Evolutionary conservation across 371 early-diverging fungal genomes (phyloP).

Genomic region (Lichtheimia ornata): DNA sequence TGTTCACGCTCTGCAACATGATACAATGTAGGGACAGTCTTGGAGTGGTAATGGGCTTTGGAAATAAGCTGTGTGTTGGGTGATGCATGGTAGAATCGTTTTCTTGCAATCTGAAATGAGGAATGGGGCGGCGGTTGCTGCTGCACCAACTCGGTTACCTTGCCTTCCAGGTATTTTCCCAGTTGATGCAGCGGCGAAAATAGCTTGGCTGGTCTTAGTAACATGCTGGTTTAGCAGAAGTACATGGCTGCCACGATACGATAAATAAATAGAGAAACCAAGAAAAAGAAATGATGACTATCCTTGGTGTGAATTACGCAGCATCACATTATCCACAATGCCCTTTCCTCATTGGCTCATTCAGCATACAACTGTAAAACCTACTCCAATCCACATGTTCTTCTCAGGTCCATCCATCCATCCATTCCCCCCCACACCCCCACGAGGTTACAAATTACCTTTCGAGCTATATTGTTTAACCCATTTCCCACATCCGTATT

Average conservation of each 20-base stretch:
- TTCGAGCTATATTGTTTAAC: too few species aligned
- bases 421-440: too few species aligned
- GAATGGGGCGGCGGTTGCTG: slow-evolving; percentile 14
- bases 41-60: slow-evolving; percentile 10
- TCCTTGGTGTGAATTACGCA: too few species aligned
- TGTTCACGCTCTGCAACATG: slow-evolving; percentile 14
- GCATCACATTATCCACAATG: too few species aligned
- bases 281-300: not conserved
- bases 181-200: slow-evolving; percentile 25
- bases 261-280: not conserved
- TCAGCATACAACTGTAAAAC: too few species aligned
- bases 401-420: too few species aligned
- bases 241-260: not conserved
- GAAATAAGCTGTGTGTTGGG: not conserved
- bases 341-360: too few species aligned
- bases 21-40: slow-evolving; percentile 12
- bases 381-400: too few species aligned
- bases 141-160: slow-evolving; percentile 26
- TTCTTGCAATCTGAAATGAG: slow-evolving; percentile 6
- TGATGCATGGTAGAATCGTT: slow-evolving; percentile 1
- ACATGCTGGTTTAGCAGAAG: not conserved
- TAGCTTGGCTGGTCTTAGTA: slow-evolving; percentile 27
- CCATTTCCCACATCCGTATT: too few species aligned
- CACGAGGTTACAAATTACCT: too few species aligned
- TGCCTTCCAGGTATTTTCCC: slow-evolving; percentile 21